phyloP scores from a whole-genome alignment of 2,329 filamentous ascomycete species.

The Penicillium janthinellum region DNA sequence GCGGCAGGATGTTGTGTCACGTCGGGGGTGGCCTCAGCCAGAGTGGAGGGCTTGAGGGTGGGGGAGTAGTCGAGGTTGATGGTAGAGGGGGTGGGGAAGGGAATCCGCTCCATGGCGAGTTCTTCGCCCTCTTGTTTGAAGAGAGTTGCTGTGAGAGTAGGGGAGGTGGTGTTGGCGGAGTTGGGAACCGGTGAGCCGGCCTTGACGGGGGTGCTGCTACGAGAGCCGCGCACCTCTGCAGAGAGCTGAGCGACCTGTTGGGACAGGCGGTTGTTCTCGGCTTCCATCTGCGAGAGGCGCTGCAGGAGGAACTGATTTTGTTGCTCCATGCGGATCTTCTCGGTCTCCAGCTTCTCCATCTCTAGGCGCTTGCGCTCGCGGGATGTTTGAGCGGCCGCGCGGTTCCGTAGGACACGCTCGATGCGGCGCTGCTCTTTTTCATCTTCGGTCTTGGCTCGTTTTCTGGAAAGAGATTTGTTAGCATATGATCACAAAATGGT shows the following conservation, averaged over 20 bases:
- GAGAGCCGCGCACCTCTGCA: slow-evolving; percentile 47
- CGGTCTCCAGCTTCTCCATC: slow-evolving; percentile 76
- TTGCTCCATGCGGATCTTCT: slow-evolving; percentile 66
- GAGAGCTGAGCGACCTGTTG: slow-evolving; percentile 55
- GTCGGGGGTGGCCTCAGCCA: slow-evolving; percentile 71
- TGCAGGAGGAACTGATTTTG: slow-evolving; percentile 71
- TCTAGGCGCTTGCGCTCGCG: slow-evolving; percentile 88
- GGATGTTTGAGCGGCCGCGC: slow-evolving; percentile 93
- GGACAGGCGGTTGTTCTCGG: slow-evolving; percentile 53
- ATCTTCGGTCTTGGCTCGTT: slow-evolving; percentile 97
- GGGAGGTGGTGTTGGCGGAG: slow-evolving; percentile 34
- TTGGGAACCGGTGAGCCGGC: slow-evolving; percentile 34
- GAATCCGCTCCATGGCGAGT: slow-evolving; percentile 43
- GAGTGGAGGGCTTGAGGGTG: slow-evolving; percentile 44
- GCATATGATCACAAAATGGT: neutral
- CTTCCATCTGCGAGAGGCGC: slow-evolving; percentile 62
- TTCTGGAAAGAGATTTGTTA: slow-evolving; percentile 53
- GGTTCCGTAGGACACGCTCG: slow-evolving; percentile 94
- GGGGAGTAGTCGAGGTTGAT: slow-evolving; percentile 43
- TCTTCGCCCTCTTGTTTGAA: slow-evolving; percentile 51
- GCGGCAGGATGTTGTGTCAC: slow-evolving; percentile 99
- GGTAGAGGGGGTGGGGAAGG: slow-evolving; percentile 42
- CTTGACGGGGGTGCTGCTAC: slow-evolving; percentile 39
- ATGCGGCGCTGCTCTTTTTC: slow-evolving; percentile 98
- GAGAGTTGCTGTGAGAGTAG: slow-evolving; percentile 43